Conservation (phyloP, 768 basidiomycete species). For the Lyophyllum semitale region DNA sequence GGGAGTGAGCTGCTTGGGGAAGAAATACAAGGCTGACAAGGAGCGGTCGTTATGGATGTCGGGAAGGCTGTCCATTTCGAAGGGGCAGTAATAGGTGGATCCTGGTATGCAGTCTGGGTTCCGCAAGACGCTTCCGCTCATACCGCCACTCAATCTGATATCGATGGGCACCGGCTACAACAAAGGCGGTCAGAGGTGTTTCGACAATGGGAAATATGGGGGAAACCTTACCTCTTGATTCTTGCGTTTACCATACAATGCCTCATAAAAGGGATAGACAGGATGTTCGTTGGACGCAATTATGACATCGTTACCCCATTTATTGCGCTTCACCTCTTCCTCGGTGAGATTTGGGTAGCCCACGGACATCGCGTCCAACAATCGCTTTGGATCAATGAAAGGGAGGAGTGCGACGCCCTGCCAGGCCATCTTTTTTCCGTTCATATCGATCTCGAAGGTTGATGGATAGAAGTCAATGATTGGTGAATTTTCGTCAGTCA, state of each 20-base stretch:
- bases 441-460: slow-evolving; percentile 97
- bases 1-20: slow-evolving; percentile 83
- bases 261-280: slow-evolving; percentile 85
- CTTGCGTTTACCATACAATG: slow-evolving; percentile 89
- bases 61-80: slow-evolving; percentile 57
- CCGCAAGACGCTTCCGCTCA: slow-evolving; percentile 77
- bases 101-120: slow-evolving; percentile 91
- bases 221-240: slow-evolving; percentile 63
- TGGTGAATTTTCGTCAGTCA: slow-evolving; percentile 85
- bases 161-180: slow-evolving; percentile 76
- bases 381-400: slow-evolving; percentile 86
- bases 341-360: slow-evolving; percentile 71
- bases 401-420: slow-evolving; percentile 96
- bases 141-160: slow-evolving; percentile 67
- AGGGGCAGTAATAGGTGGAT: slow-evolving; percentile 82
- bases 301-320: slow-evolving; percentile 80
- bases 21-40: slow-evolving; percentile 84
- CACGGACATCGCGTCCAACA: slow-evolving; percentile 81
- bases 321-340: slow-evolving; percentile 83
- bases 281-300: slow-evolving; percentile 84
- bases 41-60: slow-evolving; percentile 90
- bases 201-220: background rate
- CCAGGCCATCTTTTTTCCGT: slow-evolving; percentile 99
- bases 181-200: slow-evolving; percentile 12
- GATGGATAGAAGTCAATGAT: slow-evolving; percentile 96